phyloP scores from a whole-genome alignment of 1,284 basidiomycete species.

The Leccinum fallax region DNA sequence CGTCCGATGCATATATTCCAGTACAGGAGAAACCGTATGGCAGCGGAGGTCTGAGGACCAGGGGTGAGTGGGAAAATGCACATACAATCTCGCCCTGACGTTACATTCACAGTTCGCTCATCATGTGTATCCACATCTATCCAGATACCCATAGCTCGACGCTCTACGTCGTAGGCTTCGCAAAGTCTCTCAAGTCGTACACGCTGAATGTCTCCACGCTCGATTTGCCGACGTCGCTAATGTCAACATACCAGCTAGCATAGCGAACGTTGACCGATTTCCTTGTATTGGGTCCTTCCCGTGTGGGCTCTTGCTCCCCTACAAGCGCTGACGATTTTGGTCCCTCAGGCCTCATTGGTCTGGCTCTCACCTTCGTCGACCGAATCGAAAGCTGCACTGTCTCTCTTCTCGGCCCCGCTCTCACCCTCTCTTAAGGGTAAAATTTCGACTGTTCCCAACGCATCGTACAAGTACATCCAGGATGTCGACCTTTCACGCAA shows the following conservation, averaged over 20 bases:
- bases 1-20: slow-evolving; percentile 50
- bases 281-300: slow-evolving; percentile 42
- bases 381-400: slow-evolving; percentile 14
- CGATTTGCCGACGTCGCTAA: slow-evolving; percentile 52
- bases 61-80: slow-evolving; percentile 44
- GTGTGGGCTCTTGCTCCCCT: slow-evolving; percentile 36
- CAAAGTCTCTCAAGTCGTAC: slow-evolving; percentile 62
- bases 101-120: slow-evolving; percentile 51
- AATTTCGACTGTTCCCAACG: slow-evolving; percentile 44
- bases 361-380: slow-evolving; percentile 63
- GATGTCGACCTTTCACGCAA: slow-evolving; percentile 54
- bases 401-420: slow-evolving; percentile 56
- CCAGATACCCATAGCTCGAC: slow-evolving; percentile 46
- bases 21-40: slow-evolving; percentile 60
- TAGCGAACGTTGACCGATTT: slow-evolving; percentile 43
- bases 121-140: slow-evolving; percentile 65
- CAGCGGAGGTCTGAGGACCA: slow-evolving; percentile 65
- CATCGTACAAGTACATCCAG: slow-evolving; percentile 49
- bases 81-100: neutral
- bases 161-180: slow-evolving; percentile 70
- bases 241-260: slow-evolving; percentile 58
- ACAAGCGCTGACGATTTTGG: slow-evolving; percentile 16
- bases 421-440: slow-evolving; percentile 56
- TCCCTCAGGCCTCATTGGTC: slow-evolving; percentile 43
- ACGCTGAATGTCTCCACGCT: slow-evolving; percentile 68